phyloP scores from a whole-genome alignment of 2,329 filamentous ascomycete genomes.

The Fusarium austroafricanum region DNA sequence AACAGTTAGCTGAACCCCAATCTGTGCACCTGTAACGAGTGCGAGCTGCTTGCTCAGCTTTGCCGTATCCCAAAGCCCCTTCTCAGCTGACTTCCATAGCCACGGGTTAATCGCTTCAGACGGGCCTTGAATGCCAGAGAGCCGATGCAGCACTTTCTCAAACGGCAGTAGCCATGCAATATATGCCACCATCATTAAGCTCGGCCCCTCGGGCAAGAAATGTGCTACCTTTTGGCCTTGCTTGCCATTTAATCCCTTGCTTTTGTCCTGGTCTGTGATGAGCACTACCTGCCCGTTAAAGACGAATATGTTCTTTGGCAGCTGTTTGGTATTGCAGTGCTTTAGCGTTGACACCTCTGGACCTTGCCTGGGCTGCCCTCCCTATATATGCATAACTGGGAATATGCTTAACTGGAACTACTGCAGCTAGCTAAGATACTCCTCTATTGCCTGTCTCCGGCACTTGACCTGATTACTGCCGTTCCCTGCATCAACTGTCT shows the following conservation, averaged over 20 bases:
- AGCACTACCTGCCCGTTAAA: background rate
- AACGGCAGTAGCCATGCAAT: background rate
- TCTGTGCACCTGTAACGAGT: too few species aligned
- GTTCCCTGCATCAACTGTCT: too few species aligned
- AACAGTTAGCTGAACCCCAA: too few species aligned
- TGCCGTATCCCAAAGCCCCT: too few species aligned
- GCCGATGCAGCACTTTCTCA: background rate
- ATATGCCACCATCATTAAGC: too few species aligned
- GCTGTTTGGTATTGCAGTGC: background rate
- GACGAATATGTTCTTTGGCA: background rate
- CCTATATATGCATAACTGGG: background rate
- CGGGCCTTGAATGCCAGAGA: too few species aligned
- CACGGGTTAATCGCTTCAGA: too few species aligned
- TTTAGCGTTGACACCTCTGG: background rate
- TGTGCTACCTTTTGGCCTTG: background rate
- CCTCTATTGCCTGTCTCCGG: too few species aligned
- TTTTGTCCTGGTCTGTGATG: background rate
- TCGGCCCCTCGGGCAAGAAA: background rate
- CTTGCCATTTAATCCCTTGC: background rate
- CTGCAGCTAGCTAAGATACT: too few species aligned
- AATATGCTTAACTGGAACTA: background rate
- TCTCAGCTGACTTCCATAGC: too few species aligned
- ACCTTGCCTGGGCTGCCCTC: background rate
- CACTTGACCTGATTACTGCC: too few species aligned
- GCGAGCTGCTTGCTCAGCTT: too few species aligned